These are phyloP conservation scores for Tetracladium setigerum DNA, from an alignment of 495 filamentous ascomycete species.

Conservation along the genomic window DNA sequence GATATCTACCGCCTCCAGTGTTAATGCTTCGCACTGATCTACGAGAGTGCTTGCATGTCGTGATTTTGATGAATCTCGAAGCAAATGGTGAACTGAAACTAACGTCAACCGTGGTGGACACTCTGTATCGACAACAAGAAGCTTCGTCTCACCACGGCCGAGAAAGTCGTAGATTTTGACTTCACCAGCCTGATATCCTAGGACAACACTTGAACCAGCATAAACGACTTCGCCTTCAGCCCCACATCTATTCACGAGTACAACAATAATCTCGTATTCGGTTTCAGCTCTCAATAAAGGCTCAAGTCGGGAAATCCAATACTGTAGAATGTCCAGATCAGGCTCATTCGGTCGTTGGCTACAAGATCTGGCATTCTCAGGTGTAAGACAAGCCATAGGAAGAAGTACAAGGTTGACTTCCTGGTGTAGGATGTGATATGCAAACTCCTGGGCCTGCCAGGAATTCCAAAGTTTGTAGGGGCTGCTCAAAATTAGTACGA, in stretches of 20 bases:
- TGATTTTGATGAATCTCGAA: no score
- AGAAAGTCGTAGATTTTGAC: constrained; percentile 56
- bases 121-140: constrained; percentile 58
- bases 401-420: constrained; percentile 65
- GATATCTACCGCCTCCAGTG: no score
- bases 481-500: background rate
- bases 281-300: constrained; percentile 53
- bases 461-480: constrained; percentile 55
- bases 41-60: no score
- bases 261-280: constrained; percentile 58
- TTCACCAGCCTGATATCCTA: constrained; percentile 58
- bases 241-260: constrained; percentile 75
- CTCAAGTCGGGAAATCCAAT: constrained; percentile 74
- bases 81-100: no score
- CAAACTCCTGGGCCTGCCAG: constrained; percentile 58
- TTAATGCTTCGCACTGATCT: no score
- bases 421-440: constrained; percentile 47
- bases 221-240: constrained; percentile 58
- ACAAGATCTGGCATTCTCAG: constrained; percentile 35
- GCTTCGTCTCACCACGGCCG: constrained; percentile 50
- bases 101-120: no score
- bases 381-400: constrained; percentile 78
- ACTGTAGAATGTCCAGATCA: constrained; percentile 70
- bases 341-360: constrained; percentile 41
- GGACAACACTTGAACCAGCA: constrained; percentile 77